phyloP scores from a whole-genome alignment of 768 basidiomycete genomes.

The Boletus huronensis region DNA sequence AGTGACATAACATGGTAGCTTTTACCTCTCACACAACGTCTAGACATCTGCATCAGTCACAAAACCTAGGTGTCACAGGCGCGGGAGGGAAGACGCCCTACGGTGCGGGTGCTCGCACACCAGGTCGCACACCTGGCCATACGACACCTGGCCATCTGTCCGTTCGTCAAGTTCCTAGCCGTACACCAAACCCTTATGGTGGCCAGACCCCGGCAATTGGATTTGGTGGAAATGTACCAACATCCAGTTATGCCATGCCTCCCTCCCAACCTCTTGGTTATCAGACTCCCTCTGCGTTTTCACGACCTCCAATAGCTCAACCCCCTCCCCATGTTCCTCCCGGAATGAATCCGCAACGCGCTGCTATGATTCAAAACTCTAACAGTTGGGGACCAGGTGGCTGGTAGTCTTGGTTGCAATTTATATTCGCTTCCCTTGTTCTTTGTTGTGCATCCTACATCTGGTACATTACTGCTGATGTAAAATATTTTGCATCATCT shows the following conservation, averaged over 20 bases:
- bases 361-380: constrained; percentile 58
- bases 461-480: constrained; percentile 24
- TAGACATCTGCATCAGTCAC: constrained; percentile 78
- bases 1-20: not conserved
- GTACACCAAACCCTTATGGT: constrained; percentile 81
- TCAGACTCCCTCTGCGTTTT: constrained; percentile 35
- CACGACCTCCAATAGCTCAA: constrained; percentile 41
- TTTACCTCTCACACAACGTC: constrained; percentile 7
- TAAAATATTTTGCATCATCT: constrained; percentile 27
- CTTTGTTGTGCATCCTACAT: constrained; percentile 12
- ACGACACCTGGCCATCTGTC: constrained; percentile 82
- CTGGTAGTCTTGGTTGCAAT: constrained; percentile 26
- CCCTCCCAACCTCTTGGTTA: constrained; percentile 40
- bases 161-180: constrained; percentile 58
- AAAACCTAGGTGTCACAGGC: constrained; percentile 49
- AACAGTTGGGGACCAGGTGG: constrained; percentile 36
- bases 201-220: constrained; percentile 36
- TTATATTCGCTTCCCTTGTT: constrained; percentile 16
- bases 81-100: constrained; percentile 79
- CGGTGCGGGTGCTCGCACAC: constrained; percentile 69
- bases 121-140: constrained; percentile 68
- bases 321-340: constrained; percentile 47
- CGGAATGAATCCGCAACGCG: constrained; percentile 65
- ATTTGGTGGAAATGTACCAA: constrained; percentile 27
- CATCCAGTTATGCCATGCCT: constrained; percentile 29